A percentile compares a stretch with the other conserved stretches of the same genome.
Conservation (phyloP, 371 early-diverging fungal species). For the Neoconidiobolus thromboides region DNA sequence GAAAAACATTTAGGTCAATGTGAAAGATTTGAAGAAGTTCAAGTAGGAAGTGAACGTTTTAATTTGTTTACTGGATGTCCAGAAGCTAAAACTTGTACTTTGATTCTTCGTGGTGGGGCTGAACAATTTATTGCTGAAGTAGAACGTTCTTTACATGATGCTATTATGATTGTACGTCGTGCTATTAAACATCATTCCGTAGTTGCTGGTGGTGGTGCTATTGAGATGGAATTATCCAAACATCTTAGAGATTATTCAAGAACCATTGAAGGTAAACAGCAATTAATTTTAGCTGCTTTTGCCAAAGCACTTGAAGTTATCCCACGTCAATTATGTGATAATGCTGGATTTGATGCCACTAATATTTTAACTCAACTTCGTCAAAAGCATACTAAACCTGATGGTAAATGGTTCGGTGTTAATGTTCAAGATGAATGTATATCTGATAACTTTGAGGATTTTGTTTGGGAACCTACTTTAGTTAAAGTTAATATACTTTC, state of each 20-base stretch:
- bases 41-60: constrained; percentile 95
- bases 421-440: constrained; percentile 82
- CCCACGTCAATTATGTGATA: constrained; percentile 96
- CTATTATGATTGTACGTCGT: constrained; percentile 96
- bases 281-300: constrained; percentile 89
- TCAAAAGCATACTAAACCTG: constrained; percentile 72
- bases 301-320: constrained; percentile 98
- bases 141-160: constrained; percentile 96
- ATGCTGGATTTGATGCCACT: constrained; percentile 99
- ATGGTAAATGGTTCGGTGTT: constrained; percentile 81
- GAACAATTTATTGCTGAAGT: constrained; percentile 99
- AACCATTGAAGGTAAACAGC: constrained; percentile 89
- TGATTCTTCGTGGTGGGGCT: constrained; percentile 97
- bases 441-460: constrained; percentile 79
- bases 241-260: constrained; percentile 82
- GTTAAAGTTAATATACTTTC: constrained; percentile 96
- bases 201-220: constrained; percentile 97
- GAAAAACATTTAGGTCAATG: constrained; percentile 77
- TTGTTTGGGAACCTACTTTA: constrained; percentile 98
- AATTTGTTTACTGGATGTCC: constrained; percentile 92
- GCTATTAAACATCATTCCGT: constrained; percentile 87
- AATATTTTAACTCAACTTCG: constrained; percentile 94
- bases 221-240: constrained; percentile 95
- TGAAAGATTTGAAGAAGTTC: constrained; percentile 90
- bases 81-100: constrained; percentile 85